phyloP scores from a whole-genome alignment of 257 asterid species.

The Misopates orontium region DNA sequence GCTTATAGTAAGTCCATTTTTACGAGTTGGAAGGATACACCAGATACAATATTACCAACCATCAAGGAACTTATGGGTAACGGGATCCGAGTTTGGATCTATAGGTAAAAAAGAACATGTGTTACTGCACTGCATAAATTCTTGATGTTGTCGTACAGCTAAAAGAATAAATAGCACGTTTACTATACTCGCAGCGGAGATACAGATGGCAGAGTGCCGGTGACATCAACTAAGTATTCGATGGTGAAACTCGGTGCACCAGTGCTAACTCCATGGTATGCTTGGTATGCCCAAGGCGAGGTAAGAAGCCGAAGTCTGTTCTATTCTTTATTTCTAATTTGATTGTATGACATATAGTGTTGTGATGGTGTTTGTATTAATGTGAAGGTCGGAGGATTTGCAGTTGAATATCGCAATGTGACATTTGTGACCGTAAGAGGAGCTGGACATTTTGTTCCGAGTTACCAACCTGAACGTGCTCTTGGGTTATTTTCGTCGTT shows the following conservation, averaged over 20 bases:
- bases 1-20: no score
- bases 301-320: neutral
- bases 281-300: constrained; percentile 34
- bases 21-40: constrained; percentile 22
- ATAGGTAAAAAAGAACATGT: constrained; percentile 31
- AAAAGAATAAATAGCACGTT: no score
- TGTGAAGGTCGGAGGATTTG: constrained; percentile 59
- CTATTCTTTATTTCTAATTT: neutral
- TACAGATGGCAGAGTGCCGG: constrained; percentile 43
- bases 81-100: constrained; percentile 45
- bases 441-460: constrained; percentile 61
- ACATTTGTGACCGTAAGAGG: constrained; percentile 53
- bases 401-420: constrained; percentile 42
- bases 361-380: no score
- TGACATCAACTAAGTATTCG: constrained; percentile 40
- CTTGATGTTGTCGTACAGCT: neutral
- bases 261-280: constrained; percentile 34
- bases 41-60: constrained; percentile 36
- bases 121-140: neutral
- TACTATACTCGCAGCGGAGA: constrained; percentile 38
- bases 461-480: constrained; percentile 51
- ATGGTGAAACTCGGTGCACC: constrained; percentile 32
- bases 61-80: constrained; percentile 32
- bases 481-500: constrained; percentile 41
- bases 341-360: neutral